phyloP scores from a whole-genome alignment of 352 stramenopile species.

The Stramenopiles sp. region DNA sequence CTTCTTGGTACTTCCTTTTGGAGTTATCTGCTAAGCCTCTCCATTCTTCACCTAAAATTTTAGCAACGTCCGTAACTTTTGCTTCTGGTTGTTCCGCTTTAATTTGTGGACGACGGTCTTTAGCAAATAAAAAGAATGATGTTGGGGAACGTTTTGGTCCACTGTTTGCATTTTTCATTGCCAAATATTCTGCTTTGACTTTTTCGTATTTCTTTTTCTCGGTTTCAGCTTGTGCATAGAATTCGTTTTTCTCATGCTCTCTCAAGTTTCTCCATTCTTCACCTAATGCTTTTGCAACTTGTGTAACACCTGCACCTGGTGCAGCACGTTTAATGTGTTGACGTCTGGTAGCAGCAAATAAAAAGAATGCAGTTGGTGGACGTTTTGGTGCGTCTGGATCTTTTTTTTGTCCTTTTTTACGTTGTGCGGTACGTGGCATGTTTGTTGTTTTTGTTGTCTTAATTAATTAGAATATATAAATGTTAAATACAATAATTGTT shows the following conservation, averaged over 20 bases:
- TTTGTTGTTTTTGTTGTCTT: not conserved
- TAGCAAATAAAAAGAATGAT: slow-evolving; percentile 72
- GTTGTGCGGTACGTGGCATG: not conserved
- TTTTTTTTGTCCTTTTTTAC: slow-evolving; percentile 61
- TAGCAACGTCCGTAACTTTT: slow-evolving; percentile 73
- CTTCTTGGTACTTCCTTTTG: slow-evolving; percentile 61
- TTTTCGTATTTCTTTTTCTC: slow-evolving; percentile 61
- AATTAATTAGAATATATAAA: too few species aligned
- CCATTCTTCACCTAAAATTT: slow-evolving; percentile 50
- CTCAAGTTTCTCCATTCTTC: slow-evolving; percentile 53
- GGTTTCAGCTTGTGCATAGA: slow-evolving; percentile 47
- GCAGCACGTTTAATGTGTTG: slow-evolving; percentile 13
- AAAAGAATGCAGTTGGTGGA: slow-evolving; percentile 65
- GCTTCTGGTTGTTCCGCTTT: slow-evolving; percentile 68
- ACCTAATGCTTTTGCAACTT: slow-evolving; percentile 41
- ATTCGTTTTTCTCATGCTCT: slow-evolving; percentile 42
- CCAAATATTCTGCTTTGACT: slow-evolving; percentile 63
- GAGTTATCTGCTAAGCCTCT: slow-evolving; percentile 68
- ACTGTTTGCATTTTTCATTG: slow-evolving; percentile 72
- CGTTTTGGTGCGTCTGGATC: slow-evolving; percentile 69
- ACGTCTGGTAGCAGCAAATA: slow-evolving; percentile 63
- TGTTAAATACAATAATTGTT: too few species aligned
- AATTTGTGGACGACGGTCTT: slow-evolving; percentile 30
- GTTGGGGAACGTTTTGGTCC: slow-evolving; percentile 77
- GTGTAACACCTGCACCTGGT: slow-evolving; percentile 19